Conservation (phyloP, 2,329 filamentous ascomycete genomes). For the Endoconidiophora laricicola region DNA sequence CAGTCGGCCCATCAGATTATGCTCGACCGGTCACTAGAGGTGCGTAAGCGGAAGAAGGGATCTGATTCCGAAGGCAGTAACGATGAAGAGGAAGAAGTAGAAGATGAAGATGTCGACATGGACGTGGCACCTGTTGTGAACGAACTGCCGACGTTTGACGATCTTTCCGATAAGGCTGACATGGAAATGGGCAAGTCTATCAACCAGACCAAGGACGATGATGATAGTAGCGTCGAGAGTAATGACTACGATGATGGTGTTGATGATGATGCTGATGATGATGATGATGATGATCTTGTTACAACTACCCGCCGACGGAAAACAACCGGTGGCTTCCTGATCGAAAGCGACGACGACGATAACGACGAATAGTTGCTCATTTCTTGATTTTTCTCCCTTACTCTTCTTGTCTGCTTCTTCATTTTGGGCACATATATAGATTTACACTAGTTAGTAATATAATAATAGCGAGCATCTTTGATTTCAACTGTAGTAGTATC, state of each 20-base stretch:
- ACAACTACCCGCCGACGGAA: not conserved
- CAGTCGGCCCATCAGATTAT: not conserved
- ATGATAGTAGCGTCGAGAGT: not conserved
- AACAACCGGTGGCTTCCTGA: conserved; percentile 10
- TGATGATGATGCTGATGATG: conserved; percentile 2
- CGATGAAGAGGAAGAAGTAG: not conserved
- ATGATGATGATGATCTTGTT: conserved; percentile 2
- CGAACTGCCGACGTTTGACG: conserved; percentile 4
- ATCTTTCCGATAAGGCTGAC: not conserved
- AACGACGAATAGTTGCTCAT: not conserved
- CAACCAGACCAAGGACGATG: not conserved
- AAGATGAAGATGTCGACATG: not conserved
- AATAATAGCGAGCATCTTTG: no score
- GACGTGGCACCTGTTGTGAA: no score
- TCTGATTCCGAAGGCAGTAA: conserved; percentile 5
- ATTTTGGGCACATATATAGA: not conserved
- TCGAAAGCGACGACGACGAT: conserved; percentile 7
- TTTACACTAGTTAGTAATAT: no score
- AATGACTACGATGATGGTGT: not conserved
- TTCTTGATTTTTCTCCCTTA: not conserved
- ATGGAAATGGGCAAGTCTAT: not conserved
- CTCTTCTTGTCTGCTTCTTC: not conserved
- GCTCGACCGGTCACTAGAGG: not conserved
- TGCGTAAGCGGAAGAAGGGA: conserved; percentile 9
- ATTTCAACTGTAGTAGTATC: no score